phyloP scores from a whole-genome alignment of 345 rosid genomes.

The Salix caprea region DNA sequence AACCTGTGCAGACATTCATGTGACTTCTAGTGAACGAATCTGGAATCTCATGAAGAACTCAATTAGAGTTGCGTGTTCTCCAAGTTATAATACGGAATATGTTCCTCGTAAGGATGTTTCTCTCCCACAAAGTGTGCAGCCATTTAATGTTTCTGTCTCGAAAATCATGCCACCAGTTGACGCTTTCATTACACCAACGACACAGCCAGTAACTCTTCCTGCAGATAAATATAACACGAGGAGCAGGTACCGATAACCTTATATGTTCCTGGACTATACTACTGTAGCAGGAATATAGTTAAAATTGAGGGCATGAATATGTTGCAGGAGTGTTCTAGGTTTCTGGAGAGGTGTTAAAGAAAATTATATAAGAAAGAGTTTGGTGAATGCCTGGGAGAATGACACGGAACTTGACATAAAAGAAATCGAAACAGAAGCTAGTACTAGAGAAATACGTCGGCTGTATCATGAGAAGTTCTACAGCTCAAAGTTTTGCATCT shows the following conservation, averaged over 20 bases:
- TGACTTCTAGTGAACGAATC: background rate
- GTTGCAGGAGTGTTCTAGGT: background rate
- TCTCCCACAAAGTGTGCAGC: conserved; percentile 18
- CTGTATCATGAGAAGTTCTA: too few relatives aligned
- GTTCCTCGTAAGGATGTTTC: conserved; percentile 26
- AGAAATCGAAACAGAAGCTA: background rate
- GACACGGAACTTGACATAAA: background rate
- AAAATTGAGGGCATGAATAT: too few relatives aligned
- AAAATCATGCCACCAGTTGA: conserved; percentile 1
- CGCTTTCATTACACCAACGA: conserved; percentile 16
- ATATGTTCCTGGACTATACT: background rate
- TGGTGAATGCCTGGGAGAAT: background rate
- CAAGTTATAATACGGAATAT: conserved; percentile 6
- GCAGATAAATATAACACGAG: background rate
- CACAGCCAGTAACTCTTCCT: conserved; percentile 1
- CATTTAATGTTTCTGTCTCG: conserved; percentile 11
- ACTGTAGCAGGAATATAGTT: background rate
- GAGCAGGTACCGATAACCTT: conserved; percentile 13
- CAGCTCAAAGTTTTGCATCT: too few relatives aligned
- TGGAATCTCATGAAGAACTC: conserved; percentile 16
- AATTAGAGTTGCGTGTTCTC: conserved; percentile 19
- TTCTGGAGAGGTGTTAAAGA: background rate
- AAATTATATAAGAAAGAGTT: background rate
- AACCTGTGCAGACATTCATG: conserved; percentile 14
- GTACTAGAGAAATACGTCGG: too few relatives aligned